Conservation (phyloP, 768 basidiomycete genomes). For the Phaffia australis region DNA sequence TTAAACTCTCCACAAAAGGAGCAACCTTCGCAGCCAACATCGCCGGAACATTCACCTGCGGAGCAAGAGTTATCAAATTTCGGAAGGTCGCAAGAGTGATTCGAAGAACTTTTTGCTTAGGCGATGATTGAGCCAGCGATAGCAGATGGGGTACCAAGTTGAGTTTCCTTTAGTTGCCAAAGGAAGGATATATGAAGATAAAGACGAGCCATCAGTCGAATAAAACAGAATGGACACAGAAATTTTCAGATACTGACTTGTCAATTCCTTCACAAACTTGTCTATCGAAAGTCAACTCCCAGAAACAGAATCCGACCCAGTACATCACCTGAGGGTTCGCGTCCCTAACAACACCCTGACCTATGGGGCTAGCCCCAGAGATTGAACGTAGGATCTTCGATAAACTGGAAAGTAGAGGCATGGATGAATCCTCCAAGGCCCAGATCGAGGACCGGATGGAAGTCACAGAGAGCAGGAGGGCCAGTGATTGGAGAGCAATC, state of each 20-base stretch:
- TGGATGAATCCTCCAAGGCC: slow-evolving; percentile 6
- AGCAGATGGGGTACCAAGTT: slow-evolving; percentile 77
- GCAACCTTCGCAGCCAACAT: slow-evolving; percentile 83
- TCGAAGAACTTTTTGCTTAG: slow-evolving; percentile 94
- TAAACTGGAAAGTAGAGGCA: slow-evolving; percentile 41
- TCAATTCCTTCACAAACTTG: slow-evolving; percentile 76
- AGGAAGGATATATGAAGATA: background rate
- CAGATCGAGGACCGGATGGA: too few relatives aligned
- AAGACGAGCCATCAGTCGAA: background rate
- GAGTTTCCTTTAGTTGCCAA: slow-evolving; percentile 52
- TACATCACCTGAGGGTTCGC: slow-evolving; percentile 72
- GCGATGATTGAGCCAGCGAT: slow-evolving; percentile 72
- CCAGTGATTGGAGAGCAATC: slow-evolving; percentile 13
- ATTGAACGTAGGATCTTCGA: slow-evolving; percentile 71
- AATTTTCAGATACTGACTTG: slow-evolving; percentile 47
- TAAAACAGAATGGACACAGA: background rate
- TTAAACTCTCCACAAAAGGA: slow-evolving; percentile 63
- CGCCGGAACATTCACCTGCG: slow-evolving; percentile 73
- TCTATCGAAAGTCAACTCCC: slow-evolving; percentile 85
- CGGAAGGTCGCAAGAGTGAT: slow-evolving; percentile 85
- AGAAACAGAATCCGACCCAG: slow-evolving; percentile 82
- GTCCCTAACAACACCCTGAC: slow-evolving; percentile 4
- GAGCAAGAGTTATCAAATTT: slow-evolving; percentile 86
- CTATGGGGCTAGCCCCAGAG: slow-evolving; percentile 36
- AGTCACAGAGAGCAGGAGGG: background rate